Evolutionary conservation across 139 green algal species (phyloP), one percentile per base, ranked within the genome.

Genomic region (Spirogloea muscicola): DNA sequence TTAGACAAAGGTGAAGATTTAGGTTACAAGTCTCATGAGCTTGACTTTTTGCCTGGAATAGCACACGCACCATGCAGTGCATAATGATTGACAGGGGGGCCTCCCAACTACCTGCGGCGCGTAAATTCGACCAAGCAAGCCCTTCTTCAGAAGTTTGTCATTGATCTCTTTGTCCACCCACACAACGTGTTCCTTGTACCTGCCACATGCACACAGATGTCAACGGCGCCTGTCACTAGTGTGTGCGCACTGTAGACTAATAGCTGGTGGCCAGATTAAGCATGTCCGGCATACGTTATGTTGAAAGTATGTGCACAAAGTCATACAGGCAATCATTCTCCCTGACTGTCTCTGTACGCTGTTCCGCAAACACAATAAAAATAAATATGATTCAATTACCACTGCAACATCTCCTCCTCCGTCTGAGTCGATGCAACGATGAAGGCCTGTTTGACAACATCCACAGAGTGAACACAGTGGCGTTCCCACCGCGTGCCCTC

Each of bases 111-210:
- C 77, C 85, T 93, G 88, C 5, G 88, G 88, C 16, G 83, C 79
- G 70, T 91, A 88, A n/a, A 91, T 64, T 33, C 88, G 86, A 10
- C 69, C 74, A 64, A 92, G 88, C 18, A 92, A 68, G 0, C 88
- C 88, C 29, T 83, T 87, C 31, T 89, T 86, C 9, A 91, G 44
- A 25, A 92, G 72, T 13, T 90, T 82, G 5, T 77, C 78, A 34
- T 87, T 83, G 27, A 82, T 68, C 0, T 67, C 74, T 0, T 64
- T 58, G 60, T 92, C 84, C 21, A 76, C 74, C 88, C 88, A 92
- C 18, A 92, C 79, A 46, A 90, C 75, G 33, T 83, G 81, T 38
- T 88, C 77, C 51, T 70, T 62, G 76, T 91, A 92, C 84, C 85
- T 79, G 63, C 58, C 10, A 16, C 13, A 55, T 21, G 21, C 46